These are phyloP conservation scores for Aulographum hederae DNA, from an alignment of 2,329 filamentous ascomycete species.

Conservation along the genomic window DNA sequence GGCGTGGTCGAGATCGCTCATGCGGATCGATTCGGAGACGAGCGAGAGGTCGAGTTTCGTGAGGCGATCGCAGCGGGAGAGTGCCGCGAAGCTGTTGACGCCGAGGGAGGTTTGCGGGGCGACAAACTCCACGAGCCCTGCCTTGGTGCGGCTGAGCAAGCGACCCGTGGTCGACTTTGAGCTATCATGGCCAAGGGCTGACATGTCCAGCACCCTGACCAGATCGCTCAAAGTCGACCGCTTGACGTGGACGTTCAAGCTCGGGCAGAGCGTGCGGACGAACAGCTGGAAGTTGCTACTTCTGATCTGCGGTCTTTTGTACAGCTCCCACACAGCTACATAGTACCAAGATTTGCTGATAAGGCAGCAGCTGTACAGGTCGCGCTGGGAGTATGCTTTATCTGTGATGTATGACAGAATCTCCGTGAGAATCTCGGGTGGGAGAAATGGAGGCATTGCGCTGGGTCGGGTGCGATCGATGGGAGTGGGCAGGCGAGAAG, in stretches of 20 bases:
- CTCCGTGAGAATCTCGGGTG: conserved; percentile 34
- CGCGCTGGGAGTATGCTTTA: conserved; percentile 21
- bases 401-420: conserved; percentile 27
- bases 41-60: conserved; percentile 32
- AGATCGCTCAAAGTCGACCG: conserved; percentile 29
- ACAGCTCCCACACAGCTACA: conserved; percentile 31
- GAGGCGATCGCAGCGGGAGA: conserved; percentile 36
- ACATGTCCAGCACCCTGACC: conserved; percentile 34
- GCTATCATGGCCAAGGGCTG: conserved; percentile 38
- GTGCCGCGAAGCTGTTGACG: conserved; percentile 35
- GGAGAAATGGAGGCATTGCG: too few species aligned
- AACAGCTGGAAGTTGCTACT: conserved; percentile 36
- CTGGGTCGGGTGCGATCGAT: too few species aligned
- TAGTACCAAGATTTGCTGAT: conserved; percentile 16
- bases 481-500: too few species aligned
- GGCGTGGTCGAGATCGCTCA: neutral
- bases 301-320: conserved; percentile 31
- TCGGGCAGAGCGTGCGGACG: conserved; percentile 34
- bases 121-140: conserved; percentile 32
- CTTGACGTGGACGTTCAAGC: conserved; percentile 27
- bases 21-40: conserved; percentile 29
- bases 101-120: conserved; percentile 40
- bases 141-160: conserved; percentile 34
- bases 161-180: conserved; percentile 38
- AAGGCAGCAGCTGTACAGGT: conserved; percentile 32